Evolutionary conservation across 257 asterid genomes (phyloP), one percentile per base, ranked within the genome.

Genomic region (Leptodermis oblonga): DNA sequence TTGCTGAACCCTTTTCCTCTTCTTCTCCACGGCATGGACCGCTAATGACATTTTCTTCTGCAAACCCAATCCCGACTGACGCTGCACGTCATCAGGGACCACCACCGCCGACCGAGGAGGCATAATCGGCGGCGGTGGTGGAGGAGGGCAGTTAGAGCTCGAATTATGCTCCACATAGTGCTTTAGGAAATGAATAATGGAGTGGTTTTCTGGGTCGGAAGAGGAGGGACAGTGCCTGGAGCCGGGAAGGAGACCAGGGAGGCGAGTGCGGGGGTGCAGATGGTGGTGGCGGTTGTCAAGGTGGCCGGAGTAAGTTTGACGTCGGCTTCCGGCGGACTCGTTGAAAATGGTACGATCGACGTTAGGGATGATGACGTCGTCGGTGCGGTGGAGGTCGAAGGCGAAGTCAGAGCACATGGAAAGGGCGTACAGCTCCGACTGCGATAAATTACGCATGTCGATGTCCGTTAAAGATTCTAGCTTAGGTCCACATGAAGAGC

Each of bases 251-350:
- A 82, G 87, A 48, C 87, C 86, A 4, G 92, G 87, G 63, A 82
- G 81, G 22, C 90, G 97, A 62, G 88, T 82, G 45, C 95, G 96
- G 36, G 36, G 70, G 63, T 67, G 70, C 46, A 61, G 96, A 30
- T 42, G 71, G 58, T 69, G 74, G 82, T 64, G 81, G 74, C 76
- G 89, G 33, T 52, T 72, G 60, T 72, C 83, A 12, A 85, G 80
- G 79, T 84, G 81, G 66, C 87, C 89, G 39, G 97, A 86, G 68
- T 86, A 90, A 52, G 91, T 89, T 79, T 90, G 98, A 36, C 96
- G 90, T 71, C 94, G 93, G 78, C 95, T 84, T 6, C 95, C 94
- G 71, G 96, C 82, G 73, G 99, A 93, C 81, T 88, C 96, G 73
- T 92, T 90, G 86, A 92, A 88, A 31, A 88, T 62, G 13, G 96